Conservation (phyloP, 768 basidiomycete genomes). For the Boletales sp. region DNA sequence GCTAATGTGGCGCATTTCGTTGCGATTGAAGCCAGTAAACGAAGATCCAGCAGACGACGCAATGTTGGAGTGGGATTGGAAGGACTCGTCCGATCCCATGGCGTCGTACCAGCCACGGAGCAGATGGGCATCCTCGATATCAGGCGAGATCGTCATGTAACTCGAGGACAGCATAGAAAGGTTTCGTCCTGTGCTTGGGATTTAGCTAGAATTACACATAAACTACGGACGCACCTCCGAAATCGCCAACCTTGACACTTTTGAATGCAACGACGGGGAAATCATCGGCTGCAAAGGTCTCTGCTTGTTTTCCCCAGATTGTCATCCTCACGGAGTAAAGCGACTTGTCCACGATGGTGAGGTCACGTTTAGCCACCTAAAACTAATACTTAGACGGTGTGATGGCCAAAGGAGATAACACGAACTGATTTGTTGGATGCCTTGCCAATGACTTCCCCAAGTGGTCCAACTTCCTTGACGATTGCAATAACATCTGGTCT, state of each 20-base stretch:
- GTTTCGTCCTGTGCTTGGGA: slow-evolving; percentile 55
- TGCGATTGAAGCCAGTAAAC: slow-evolving; percentile 55
- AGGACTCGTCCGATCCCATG: slow-evolving; percentile 56
- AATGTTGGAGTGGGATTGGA: slow-evolving; percentile 65
- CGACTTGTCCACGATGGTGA: slow-evolving; percentile 84
- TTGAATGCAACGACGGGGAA: slow-evolving; percentile 87
- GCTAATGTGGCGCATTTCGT: slow-evolving; percentile 66
- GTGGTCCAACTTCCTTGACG: slow-evolving; percentile 70
- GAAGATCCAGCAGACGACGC: slow-evolving; percentile 36
- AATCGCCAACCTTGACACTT: slow-evolving; percentile 90
- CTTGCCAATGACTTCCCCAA: slow-evolving; percentile 73
- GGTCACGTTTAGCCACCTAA: slow-evolving; percentile 84
- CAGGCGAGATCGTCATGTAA: slow-evolving; percentile 82
- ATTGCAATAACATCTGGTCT: slow-evolving; percentile 79
- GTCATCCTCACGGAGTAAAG: slow-evolving; percentile 78
- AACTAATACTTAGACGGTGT: slow-evolving; percentile 2
- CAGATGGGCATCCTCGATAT: slow-evolving; percentile 82
- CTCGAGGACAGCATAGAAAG: slow-evolving; percentile 82
- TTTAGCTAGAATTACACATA: slow-evolving; percentile 4
- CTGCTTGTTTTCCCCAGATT: slow-evolving; percentile 94
- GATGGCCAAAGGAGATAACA: not conserved
- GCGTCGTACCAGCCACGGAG: slow-evolving; percentile 93
- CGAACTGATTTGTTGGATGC: slow-evolving; percentile 58
- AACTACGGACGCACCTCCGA: slow-evolving; percentile 57
- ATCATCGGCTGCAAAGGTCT: slow-evolving; percentile 59